phyloP scores from a whole-genome alignment of 352 stramenopile species.

The Globisporangium abappressorium region DNA sequence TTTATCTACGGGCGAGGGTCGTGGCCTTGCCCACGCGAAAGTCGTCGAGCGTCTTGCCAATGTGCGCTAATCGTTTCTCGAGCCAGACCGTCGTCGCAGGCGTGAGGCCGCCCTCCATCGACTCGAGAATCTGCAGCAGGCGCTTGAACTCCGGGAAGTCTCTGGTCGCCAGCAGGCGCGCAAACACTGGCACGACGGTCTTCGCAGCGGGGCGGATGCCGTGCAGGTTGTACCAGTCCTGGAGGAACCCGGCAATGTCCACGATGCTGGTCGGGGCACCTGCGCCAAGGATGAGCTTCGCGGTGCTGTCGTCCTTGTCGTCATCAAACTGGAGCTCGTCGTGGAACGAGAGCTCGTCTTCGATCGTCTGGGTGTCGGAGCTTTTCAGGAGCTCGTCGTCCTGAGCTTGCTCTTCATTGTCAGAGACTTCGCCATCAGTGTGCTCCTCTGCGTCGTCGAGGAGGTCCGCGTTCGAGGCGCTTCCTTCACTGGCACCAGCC shows the following conservation, averaged over 20 bases:
- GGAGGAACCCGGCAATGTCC: slow-evolving; percentile 72
- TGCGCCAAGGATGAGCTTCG: slow-evolving; percentile 28
- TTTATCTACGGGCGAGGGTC: slow-evolving; percentile 6
- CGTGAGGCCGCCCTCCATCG: slow-evolving; percentile 67
- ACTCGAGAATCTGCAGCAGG: slow-evolving; percentile 72
- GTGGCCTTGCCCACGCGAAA: slow-evolving; percentile 27
- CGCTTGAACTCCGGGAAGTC: slow-evolving; percentile 64
- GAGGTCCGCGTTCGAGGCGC: neutral
- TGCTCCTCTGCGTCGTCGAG: slow-evolving; percentile 18
- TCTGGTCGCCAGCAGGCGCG: slow-evolving; percentile 43
- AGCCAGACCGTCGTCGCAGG: slow-evolving; percentile 71
- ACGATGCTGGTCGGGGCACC: slow-evolving; percentile 44
- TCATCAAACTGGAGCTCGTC: slow-evolving; percentile 38
- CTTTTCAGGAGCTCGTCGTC: slow-evolving; percentile 30
- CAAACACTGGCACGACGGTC: slow-evolving; percentile 72
- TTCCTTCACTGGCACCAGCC: neutral
- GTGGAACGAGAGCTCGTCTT: slow-evolving; percentile 38
- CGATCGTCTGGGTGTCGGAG: slow-evolving; percentile 45
- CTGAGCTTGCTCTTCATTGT: slow-evolving; percentile 27
- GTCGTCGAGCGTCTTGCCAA: slow-evolving; percentile 60
- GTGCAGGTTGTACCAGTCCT: slow-evolving; percentile 86
- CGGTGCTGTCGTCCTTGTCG: slow-evolving; percentile 27
- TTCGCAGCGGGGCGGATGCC: slow-evolving; percentile 61
- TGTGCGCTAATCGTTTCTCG: slow-evolving; percentile 51
- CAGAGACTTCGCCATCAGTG: slow-evolving; percentile 6